These are phyloP conservation scores for Solanum pinnatisectum DNA, from an alignment of 257 asterid species.

Conservation along the genomic window DNA sequence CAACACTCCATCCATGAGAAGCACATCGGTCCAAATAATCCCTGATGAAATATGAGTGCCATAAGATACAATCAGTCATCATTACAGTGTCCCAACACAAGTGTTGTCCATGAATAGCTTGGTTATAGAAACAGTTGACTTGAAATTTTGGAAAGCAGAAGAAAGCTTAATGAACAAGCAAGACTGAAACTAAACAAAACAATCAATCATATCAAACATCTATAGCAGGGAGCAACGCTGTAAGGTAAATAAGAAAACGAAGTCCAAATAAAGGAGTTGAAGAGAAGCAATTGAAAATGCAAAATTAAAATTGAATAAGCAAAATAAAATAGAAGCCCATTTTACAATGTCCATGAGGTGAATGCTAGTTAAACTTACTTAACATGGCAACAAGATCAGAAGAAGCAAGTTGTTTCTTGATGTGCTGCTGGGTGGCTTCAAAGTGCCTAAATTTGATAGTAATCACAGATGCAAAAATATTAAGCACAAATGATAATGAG, in stretches of 20 bases:
- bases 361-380: slow-evolving; percentile 44
- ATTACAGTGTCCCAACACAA: not conserved
- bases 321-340: not conserved
- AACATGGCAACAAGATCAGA: slow-evolving; percentile 55
- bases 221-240: not conserved
- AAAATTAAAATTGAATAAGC: not conserved
- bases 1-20: slow-evolving; percentile 76
- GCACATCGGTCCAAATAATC: slow-evolving; percentile 76
- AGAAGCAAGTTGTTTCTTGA: slow-evolving; percentile 46
- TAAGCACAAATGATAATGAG: not conserved
- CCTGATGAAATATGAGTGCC: slow-evolving; percentile 30
- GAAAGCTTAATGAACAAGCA: not conserved
- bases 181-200: not conserved
- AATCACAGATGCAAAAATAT: not conserved
- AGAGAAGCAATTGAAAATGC: not conserved
- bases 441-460: slow-evolving; percentile 51
- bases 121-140: not conserved
- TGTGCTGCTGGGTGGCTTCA: slow-evolving; percentile 59
- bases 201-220: not conserved
- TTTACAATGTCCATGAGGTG: not conserved
- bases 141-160: not conserved
- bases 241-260: not conserved
- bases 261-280: not conserved
- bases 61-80: not conserved
- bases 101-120: not conserved